phyloP scores from a whole-genome alignment of 768 basidiomycete genomes.

The Podaxis sp. region DNA sequence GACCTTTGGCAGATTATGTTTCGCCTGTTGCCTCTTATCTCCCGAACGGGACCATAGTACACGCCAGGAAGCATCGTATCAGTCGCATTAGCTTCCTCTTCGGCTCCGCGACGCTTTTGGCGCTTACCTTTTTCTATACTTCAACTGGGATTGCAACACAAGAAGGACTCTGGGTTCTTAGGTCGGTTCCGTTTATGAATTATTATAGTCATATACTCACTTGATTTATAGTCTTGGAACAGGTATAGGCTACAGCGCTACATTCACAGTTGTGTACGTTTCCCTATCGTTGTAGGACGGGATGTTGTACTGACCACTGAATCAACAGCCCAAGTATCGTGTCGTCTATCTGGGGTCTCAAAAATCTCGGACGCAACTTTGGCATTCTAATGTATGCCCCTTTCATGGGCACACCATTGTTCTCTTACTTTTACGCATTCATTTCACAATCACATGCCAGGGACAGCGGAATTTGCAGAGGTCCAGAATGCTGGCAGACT shows the following conservation, averaged over 20 bases:
- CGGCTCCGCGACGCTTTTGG: conserved; percentile 47
- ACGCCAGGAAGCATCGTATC: conserved; percentile 49
- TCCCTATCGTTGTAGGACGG: background rate
- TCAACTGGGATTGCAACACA: conserved; percentile 46
- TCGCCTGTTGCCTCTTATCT: conserved; percentile 58
- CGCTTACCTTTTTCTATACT: conserved; percentile 56
- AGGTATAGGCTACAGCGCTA: conserved; percentile 67
- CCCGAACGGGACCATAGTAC: conserved; percentile 33
- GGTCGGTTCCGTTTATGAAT: conserved; percentile 36
- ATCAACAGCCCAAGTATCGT: conserved; percentile 65
- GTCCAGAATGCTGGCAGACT: conserved; percentile 59
- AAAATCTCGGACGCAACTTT: conserved; percentile 75
- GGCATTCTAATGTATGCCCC: conserved; percentile 75
- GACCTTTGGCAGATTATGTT: conserved; percentile 70
- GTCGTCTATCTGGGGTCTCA: conserved; percentile 68
- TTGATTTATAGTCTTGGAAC: conserved; percentile 50
- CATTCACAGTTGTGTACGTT: conserved; percentile 72
- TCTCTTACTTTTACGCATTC: conserved; percentile 80
- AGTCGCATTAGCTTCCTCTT: conserved; percentile 66
- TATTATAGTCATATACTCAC: background rate
- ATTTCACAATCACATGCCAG: conserved; percentile 51
- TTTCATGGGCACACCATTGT: conserved; percentile 71
- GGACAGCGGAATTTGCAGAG: conserved; percentile 50
- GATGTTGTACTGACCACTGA: conserved; percentile 2
- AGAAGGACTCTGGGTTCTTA: conserved; percentile 65